These are phyloP conservation scores for Syzygium aqueum DNA, from an alignment of 345 rosid species.

Conservation along the genomic window DNA sequence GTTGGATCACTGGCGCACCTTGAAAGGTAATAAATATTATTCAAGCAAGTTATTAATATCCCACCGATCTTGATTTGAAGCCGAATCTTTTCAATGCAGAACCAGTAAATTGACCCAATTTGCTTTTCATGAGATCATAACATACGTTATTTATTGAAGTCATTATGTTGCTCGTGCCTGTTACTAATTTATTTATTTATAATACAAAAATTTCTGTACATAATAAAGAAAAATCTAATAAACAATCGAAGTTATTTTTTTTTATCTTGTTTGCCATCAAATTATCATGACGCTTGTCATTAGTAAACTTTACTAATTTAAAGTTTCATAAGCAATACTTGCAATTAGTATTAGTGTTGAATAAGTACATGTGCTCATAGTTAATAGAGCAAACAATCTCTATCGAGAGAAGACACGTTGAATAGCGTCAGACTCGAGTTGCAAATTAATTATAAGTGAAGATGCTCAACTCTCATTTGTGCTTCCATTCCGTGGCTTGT, in stretches of 20 bases:
- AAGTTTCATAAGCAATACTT: rapidly evolving
- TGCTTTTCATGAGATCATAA: rapidly evolving
- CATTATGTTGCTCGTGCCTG: neutral
- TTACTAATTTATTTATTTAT: rapidly evolving
- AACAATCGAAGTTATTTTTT: neutral
- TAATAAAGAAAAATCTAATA: too few species aligned
- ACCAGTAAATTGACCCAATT: neutral
- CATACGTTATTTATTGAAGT: neutral
- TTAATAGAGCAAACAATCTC: neutral
- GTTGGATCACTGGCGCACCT: neutral
- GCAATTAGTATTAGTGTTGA: neutral
- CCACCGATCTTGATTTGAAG: neutral
- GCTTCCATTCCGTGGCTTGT: too few species aligned
- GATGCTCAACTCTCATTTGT: too few species aligned
- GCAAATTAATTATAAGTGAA: too few species aligned
- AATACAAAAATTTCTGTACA: rapidly evolving
- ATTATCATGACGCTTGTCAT: neutral
- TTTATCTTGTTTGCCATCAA: rapidly evolving
- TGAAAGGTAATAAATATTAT: neutral
- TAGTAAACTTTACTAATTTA: neutral
- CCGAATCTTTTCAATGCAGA: neutral
- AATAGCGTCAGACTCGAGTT: too few species aligned
- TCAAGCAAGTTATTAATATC: neutral
- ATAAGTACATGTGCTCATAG: neutral
- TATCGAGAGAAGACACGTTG: neutral